Evolutionary conservation across 106 monocot genomes (phyloP), one percentile per base, ranked within the genome.

Genomic region (Dendrobium officinale): DNA sequence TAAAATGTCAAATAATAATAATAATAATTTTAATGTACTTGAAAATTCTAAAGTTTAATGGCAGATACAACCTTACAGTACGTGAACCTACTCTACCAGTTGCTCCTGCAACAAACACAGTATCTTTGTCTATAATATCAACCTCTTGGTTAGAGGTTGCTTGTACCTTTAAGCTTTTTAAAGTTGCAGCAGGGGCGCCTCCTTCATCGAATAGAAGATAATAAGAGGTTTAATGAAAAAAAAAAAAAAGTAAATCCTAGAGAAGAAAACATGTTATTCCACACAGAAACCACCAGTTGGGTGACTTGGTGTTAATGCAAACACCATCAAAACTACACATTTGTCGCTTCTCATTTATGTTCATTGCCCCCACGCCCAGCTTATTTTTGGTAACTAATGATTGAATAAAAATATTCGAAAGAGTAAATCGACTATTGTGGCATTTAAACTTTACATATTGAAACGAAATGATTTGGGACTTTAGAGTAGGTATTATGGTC

Each of bases 1-100:
- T 3, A 4, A 59, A 59, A 59, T 59, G 17, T 59, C 55, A 59
- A n/a, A 59, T 17, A n/a, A 59, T 59, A n/a, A 59, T 20, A 48
- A 48, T 48, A 18, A 59, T 5, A 59, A n/a, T 6, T n/a, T n/a
- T 18, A 59, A 59, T 6, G 17, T 59, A 20, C 59, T 6, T 6
- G n/a, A 17, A 59, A 59, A n/a, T 59, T 59, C 17, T 59, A 20
- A 51, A 22, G 2, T 67, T 80, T 42, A 66, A 10, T 82, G 1
- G 0, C 17, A 42, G 42, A 73, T 66, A 44, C 24, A 73, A 96
- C 96, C 97, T 97, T 81, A 97, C 90, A 72, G 92, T 86, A 24
- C 90, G 90, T 41, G 94, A 97, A 42, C 97, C 97, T 75, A 97
- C 97, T 89, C 80, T 88, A 79, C 97, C 97, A 70, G 94, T 97